Evolutionary conservation across 2,329 filamentous ascomycete genomes (phyloP), one percentile per base, ranked within the genome.

Genomic region (Diaporthe sp.): DNA sequence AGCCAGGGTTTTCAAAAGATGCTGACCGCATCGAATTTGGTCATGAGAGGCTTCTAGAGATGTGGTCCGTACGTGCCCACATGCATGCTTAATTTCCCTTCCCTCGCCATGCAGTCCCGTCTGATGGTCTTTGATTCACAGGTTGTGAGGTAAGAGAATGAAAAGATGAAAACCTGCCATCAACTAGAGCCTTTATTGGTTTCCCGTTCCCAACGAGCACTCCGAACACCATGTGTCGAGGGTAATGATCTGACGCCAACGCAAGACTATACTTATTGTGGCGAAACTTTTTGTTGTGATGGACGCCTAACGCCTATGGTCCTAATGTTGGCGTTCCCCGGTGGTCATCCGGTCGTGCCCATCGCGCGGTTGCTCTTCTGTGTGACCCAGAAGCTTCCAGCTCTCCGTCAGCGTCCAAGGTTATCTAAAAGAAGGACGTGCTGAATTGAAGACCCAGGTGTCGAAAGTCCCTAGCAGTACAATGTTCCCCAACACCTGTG

Each of bases 381-480:
- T 54, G 10, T 68, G 33, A 54, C 40, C 33, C 47, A 47, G 50
- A 40, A 40, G 47, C 54, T 40, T 54, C 64, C 64, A 68, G 47
- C 45, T 40, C 64, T 54, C 35, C 19, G 28, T 35, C 45, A 72
- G 70, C 57, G 25, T 42, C 57, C 55, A 55, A 72, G 19, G n/a
- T 72, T 45, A 72, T 72, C 57, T 64, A 45, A 54, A 55, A 72
- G 57, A 60, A 64, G 57, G 45, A 72, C 47, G 33, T 40, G 28
- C 30, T 55, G 57, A 45, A 25, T 30, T n/a, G 58, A 40, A 55
- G 25, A 15, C 33, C 13, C 57, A 42, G 45, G 30, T 52, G 17
- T 38, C 15, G 50, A 15, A 72, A 33, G 33, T 72, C 10, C 45
- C 47, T 64, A 54, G 9, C 40, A 42, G 45, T 64, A 64, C 54